A percentile compares a stretch with the other conserved stretches of the same genome.
Conservation (phyloP, 2,329 filamentous ascomycete species). For the Truncatella angustata region DNA sequence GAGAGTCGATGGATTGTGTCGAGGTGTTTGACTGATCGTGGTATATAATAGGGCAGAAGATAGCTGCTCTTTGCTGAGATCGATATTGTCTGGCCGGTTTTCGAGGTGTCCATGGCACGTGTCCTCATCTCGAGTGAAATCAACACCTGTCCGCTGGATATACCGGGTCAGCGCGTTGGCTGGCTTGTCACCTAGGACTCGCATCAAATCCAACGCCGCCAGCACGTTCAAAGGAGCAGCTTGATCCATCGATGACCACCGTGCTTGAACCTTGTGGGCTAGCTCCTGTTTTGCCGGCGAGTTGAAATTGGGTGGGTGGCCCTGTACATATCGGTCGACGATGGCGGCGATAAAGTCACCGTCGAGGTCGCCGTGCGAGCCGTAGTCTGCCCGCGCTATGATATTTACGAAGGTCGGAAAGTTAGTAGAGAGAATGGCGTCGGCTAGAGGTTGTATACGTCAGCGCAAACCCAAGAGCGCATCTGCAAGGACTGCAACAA, state of each 20-base stretch:
- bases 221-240: constrained; percentile 69
- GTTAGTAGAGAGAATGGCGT: constrained; percentile 83
- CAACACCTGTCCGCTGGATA: constrained; percentile 72
- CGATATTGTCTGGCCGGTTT: constrained; percentile 50
- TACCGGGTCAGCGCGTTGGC: constrained; percentile 59
- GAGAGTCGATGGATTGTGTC: constrained; percentile 51
- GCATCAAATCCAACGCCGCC: constrained; percentile 66
- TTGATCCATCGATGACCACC: constrained; percentile 64
- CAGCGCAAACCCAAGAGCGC: neutral
- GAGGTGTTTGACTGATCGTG: constrained; percentile 55
- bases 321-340: constrained; percentile 82
- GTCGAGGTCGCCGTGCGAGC: constrained; percentile 64
- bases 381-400: constrained; percentile 63
- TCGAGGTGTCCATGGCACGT: constrained; percentile 55
- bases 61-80: constrained; percentile 78
- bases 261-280: constrained; percentile 61
- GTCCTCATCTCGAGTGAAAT: constrained; percentile 75
- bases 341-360: constrained; percentile 74
- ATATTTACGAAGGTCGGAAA: constrained; percentile 75
- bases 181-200: constrained; percentile 60
- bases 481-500: constrained; percentile 28
- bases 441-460: constrained; percentile 60
- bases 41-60: constrained; percentile 73
- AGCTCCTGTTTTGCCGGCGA: constrained; percentile 71
- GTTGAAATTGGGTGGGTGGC: constrained; percentile 83